These are phyloP conservation scores for Mrakia frigida DNA, from an alignment of 768 basidiomycete species.

Conservation along the genomic window DNA sequence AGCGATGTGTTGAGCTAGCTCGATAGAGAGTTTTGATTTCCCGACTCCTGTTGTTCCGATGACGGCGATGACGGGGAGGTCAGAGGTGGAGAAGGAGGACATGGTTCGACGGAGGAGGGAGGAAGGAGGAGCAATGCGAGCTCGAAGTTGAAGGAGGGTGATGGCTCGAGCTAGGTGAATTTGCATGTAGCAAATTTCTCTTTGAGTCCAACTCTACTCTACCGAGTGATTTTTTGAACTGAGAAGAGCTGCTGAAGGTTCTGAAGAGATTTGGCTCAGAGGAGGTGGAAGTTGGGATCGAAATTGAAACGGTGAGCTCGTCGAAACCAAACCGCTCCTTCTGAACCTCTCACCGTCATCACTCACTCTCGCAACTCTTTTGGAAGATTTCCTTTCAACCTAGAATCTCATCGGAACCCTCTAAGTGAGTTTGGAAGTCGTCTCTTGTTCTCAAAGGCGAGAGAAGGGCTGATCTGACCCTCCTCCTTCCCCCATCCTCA, in stretches of 20 bases:
- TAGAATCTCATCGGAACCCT: background rate
- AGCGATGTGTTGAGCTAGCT: constrained; percentile 57
- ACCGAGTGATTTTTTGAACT: background rate
- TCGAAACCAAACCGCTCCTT: background rate
- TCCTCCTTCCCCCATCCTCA: background rate
- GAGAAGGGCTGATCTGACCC: background rate
- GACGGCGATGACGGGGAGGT: constrained; percentile 59
- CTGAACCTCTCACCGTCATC: background rate
- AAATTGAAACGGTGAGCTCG: background rate
- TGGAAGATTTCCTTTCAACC: background rate
- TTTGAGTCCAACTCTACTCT: background rate
- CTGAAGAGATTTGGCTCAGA: background rate
- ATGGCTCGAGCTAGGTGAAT: background rate
- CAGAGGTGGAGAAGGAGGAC: background rate
- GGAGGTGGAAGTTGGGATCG: background rate
- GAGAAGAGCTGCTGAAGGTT: background rate
- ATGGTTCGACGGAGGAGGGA: background rate
- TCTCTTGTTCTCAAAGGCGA: background rate
- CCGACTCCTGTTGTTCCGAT: constrained; percentile 93
- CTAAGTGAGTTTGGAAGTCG: background rate
- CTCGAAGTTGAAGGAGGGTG: background rate
- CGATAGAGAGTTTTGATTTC: constrained; percentile 85
- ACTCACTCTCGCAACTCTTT: background rate
- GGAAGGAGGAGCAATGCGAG: background rate
- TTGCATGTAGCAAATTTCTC: background rate